These are phyloP conservation scores for Datura wrightii DNA, from an alignment of 257 asterid species.

Conservation along the genomic window DNA sequence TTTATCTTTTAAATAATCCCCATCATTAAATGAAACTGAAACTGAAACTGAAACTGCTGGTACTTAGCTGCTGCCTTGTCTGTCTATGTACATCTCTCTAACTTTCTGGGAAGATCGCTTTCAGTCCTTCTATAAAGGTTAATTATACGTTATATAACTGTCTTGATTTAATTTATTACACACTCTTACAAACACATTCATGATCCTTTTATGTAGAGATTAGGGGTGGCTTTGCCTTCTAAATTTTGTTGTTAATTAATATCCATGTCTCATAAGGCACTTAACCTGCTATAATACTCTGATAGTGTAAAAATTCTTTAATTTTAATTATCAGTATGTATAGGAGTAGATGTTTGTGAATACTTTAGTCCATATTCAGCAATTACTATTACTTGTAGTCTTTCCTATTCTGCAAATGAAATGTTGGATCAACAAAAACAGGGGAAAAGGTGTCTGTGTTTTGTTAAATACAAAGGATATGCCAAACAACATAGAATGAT, in stretches of 20 bases:
- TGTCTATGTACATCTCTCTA: not conserved
- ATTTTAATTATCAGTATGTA: not conserved
- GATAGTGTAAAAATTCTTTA: not conserved
- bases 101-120: not conserved
- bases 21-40: conserved; percentile 22
- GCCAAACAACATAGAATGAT: not conserved
- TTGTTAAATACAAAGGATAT: not conserved
- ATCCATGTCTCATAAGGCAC: too few species aligned
- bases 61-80: not conserved
- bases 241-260: too few species aligned
- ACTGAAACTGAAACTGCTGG: conserved; percentile 10
- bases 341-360: not conserved
- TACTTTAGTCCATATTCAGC: not conserved
- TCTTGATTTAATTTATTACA: too few species aligned
- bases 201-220: not conserved
- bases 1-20: not conserved
- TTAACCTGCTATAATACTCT: too few species aligned
- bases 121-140: not conserved
- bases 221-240: too few species aligned
- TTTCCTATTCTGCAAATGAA: not conserved
- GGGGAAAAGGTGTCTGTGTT: not conserved
- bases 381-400: not conserved
- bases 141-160: not conserved
- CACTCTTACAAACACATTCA: not conserved
- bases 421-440: not conserved